Base-by-base conservation (phyloP, 2,329 filamentous ascomycete species). In the Biscogniauxia mediterranea region DNA sequence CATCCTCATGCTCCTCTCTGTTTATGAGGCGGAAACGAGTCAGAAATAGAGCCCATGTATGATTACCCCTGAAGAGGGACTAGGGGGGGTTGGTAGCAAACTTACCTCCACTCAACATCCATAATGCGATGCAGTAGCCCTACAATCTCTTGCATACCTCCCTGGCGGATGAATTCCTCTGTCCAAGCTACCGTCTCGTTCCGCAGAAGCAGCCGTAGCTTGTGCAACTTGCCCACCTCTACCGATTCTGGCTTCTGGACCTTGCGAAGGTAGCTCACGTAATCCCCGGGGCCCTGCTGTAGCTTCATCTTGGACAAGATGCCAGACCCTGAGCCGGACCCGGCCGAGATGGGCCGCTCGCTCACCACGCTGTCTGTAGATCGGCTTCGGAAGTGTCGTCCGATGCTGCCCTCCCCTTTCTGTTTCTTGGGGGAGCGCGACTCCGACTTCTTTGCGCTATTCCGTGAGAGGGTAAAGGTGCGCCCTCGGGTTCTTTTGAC, bases 141-240 rank as follows among this genome's bases (percentile, higher is more conserved):
- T 42, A 97, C 90, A 64, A 98, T 91, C 75, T 97, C 92, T 67
- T 90, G 86, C 93, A 98, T 96, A 20, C 95, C 95, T 17, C 92
- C 93, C 65, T 93, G 88, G 50, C 87, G 84, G 68, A 98, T 92
- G 74, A 98, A 99, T 13, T 88, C 85, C 73, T 98, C 92, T 2
- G 96, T 96, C 95, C 95, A 99, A 13, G 90, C 86, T 5, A 99
- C 92, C 0, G 94, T 96, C 79, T 99, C 95, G 71, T 98, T 98
- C 19, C 95, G 88, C 57, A 99, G 82, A 57, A 98, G 79, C 20
- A 97, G 83, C 15, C 94, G 87, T 53, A 99, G 83, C 77, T 98
- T 98, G 78, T 98, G 95, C 42, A 99, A 79, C 74, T 95, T 94
- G 52, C 93, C 93, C n/a, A 98, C 91, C 74, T 98, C 94, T 9